Conservation (phyloP, 345 rosid genomes). For the Eucalyptus rudis region DNA sequence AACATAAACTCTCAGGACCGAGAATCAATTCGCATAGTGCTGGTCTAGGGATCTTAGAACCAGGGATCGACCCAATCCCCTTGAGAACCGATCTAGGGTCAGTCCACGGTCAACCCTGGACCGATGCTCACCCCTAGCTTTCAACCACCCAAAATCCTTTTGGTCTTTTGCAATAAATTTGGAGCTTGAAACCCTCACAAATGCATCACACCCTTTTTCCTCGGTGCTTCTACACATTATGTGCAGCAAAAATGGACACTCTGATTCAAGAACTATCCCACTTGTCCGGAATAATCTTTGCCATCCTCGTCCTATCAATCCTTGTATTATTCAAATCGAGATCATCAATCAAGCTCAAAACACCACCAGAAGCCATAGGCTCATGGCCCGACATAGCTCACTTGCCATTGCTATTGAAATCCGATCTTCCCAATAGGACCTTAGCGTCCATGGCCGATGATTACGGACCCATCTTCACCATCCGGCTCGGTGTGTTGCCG, state of each 20-base stretch:
- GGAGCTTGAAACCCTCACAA: neutral
- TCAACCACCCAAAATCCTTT: neutral
- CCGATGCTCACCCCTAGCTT: neutral
- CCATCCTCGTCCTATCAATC: neutral
- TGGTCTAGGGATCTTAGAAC: too few species aligned
- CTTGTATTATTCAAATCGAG: neutral
- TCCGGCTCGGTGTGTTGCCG: constrained; percentile 11
- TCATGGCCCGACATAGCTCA: constrained; percentile 27
- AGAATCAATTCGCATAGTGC: too few species aligned
- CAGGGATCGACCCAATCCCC: rapidly evolving
- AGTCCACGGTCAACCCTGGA: too few species aligned
- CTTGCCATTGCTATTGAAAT: neutral
- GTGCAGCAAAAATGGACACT: neutral
- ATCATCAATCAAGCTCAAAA: neutral
- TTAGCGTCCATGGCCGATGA: constrained; percentile 19
- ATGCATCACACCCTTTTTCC: neutral
- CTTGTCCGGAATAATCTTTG: neutral
- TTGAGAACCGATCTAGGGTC: too few species aligned
- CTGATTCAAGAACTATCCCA: neutral
- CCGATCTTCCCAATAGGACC: constrained; percentile 7
- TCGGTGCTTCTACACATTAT: neutral
- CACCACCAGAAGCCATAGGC: neutral
- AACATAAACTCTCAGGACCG: rapidly evolving
- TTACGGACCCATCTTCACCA: constrained; percentile 22
- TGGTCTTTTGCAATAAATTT: neutral